phyloP scores from a whole-genome alignment of 2,329 filamentous ascomycete species.

The Orbilia oligospora region DNA sequence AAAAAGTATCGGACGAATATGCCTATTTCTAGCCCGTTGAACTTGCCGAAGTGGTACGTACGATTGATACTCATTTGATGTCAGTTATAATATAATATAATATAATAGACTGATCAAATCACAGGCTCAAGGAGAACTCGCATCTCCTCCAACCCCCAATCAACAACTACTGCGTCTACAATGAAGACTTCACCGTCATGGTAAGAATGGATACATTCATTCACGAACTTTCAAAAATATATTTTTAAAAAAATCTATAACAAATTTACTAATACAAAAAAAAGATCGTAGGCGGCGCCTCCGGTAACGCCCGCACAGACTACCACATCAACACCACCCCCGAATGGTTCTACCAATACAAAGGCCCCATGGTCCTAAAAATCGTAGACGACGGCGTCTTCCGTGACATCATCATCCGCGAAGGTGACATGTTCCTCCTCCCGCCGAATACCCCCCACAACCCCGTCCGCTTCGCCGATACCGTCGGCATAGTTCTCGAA shows the following conservation, averaged over 20 bases:
- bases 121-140: slow-evolving; percentile 89
- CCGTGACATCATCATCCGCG: slow-evolving; percentile 87
- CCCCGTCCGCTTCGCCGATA: slow-evolving; percentile 91
- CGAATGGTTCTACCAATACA: slow-evolving; percentile 98
- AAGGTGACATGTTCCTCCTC: slow-evolving; percentile 94
- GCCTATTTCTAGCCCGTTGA: slow-evolving; percentile 66
- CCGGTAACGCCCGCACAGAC: slow-evolving; percentile 86
- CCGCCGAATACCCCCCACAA: slow-evolving; percentile 97
- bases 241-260: not conserved
- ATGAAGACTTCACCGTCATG: slow-evolving; percentile 86
- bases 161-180: slow-evolving; percentile 98
- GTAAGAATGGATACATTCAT: slow-evolving; percentile 66
- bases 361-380: slow-evolving; percentile 92
- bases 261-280: not conserved
- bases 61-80: too few species aligned
- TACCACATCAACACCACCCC: slow-evolving; percentile 98
- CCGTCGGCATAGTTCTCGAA: slow-evolving; percentile 91
- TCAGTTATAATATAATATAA: too few species aligned
- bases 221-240: not conserved
- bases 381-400: slow-evolving; percentile 78
- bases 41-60: slow-evolving; percentile 69
- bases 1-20: slow-evolving; percentile 8
- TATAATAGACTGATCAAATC: not conserved
- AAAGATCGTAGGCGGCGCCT: slow-evolving; percentile 89
- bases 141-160: slow-evolving; percentile 94